Evolutionary conservation across 2,329 filamentous ascomycete species (phyloP).

Genomic region (Metarhizium guizhouense): DNA sequence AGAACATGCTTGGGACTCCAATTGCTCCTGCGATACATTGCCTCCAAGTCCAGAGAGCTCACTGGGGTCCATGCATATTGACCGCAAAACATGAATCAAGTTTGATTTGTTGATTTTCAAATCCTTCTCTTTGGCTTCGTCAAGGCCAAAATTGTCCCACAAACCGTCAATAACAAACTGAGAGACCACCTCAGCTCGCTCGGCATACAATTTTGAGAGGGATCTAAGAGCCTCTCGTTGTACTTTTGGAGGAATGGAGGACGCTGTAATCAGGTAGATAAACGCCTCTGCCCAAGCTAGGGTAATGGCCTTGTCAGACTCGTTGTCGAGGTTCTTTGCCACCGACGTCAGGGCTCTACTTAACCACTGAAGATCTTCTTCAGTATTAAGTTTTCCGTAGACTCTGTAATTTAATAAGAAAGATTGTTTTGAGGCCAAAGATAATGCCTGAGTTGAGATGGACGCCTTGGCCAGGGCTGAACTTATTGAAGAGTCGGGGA

Average conservation of each 20-base stretch:
- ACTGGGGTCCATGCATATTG: conserved; percentile 54
- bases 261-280: conserved; percentile 66
- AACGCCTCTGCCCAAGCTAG: conserved; percentile 76
- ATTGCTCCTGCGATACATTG: conserved; percentile 33
- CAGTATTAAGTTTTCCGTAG: conserved; percentile 67
- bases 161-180: conserved; percentile 60
- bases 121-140: conserved; percentile 70
- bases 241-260: conserved; percentile 49
- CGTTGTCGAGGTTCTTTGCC: conserved; percentile 43
- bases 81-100: conserved; percentile 51
- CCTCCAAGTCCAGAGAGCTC: conserved; percentile 34
- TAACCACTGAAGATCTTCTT: conserved; percentile 74
- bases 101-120: conserved; percentile 57
- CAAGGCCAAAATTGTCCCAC: conserved; percentile 68
- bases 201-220: conserved; percentile 57
- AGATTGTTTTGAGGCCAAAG: conserved; percentile 70
- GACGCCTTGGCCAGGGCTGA: conserved; percentile 46
- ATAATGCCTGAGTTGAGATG: conserved; percentile 56
- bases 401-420: conserved; percentile 79
- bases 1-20: conserved; percentile 65
- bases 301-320: conserved; percentile 38
- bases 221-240: conserved; percentile 53
- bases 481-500: conserved; percentile 41
- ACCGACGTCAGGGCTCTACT: conserved; percentile 59
- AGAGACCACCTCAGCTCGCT: conserved; percentile 48